Base-by-base conservation (phyloP, 2,329 filamentous ascomycete species). In the Ophiostoma himal-ulmi region DNA sequence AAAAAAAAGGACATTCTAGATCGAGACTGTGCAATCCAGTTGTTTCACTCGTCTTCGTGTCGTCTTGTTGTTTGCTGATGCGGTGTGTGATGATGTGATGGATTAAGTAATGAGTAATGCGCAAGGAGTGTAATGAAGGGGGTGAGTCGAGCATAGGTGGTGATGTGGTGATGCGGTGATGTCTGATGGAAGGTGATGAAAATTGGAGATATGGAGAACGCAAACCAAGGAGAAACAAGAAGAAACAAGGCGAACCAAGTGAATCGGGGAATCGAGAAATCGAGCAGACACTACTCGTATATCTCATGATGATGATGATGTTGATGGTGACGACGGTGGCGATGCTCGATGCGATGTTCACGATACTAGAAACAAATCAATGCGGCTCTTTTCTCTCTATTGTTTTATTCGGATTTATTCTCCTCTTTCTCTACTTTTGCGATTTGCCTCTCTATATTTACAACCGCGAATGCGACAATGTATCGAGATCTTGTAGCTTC, bases 1-100 rank as follows among this genome's bases (percentile, higher is more conserved):
- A 20, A 37, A 64, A 37, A 64, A 64, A 64, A 64, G 60, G 60
- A 22, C 20, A 66, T 22, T 66, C 64, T 66, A 66, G 64, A 66
- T 39, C 34, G 20, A 22, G 64, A 22, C 64, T 64, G 22, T 30
- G 10, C 57, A 34, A 20, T 26, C 57, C 22, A 34, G 26, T 20
- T 22, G 54, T 44, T 44, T 44, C 14, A 14, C 14, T 30, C 14
- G n/a, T 57, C 52, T 57, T 7, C n/a, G 7, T 57, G n/a, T 62
- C 14, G 57, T 62, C 22, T 62, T 62, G 57, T 30, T 62, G 11
- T 34, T 36, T 36, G 30, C 37, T 34, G 60, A 64, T 64, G 60
- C 60, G 60, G 62, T 65, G 22, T 60, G 34, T 65, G 62, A 14
- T 39, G 62, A 65, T 65, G 60, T 39, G 57, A 62, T 17, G 57